Conservation (phyloP, 2,329 filamentous ascomycete genomes). For the Sclerotiophoma versabilis region DNA sequence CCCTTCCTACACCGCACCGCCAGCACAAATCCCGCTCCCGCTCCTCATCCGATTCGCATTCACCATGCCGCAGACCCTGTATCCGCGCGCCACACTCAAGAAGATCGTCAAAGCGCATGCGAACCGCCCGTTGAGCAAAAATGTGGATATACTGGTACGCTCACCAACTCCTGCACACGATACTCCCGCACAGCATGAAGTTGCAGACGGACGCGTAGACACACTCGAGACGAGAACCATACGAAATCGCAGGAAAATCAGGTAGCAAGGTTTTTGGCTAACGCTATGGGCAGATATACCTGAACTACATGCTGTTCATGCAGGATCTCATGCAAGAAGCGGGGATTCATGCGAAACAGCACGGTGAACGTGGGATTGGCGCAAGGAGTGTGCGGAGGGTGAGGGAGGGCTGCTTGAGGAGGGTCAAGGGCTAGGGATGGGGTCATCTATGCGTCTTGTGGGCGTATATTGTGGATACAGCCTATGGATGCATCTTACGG, state of each 20-base stretch:
- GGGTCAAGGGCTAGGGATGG: constrained; percentile 40
- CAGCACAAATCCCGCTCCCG: not conserved
- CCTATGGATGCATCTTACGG: too few species aligned
- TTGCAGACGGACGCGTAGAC: too few species aligned
- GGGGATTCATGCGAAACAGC: constrained; percentile 75
- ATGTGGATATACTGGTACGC: constrained; percentile 81
- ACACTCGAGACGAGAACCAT: too few species aligned
- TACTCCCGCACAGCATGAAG: too few species aligned
- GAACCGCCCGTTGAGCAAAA: constrained; percentile 79
- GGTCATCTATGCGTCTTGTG: not conserved
- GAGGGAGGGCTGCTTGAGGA: constrained; percentile 63
- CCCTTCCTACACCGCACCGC: not conserved
- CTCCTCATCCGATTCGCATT: too few species aligned
- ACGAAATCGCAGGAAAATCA: too few species aligned
- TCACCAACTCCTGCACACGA: not conserved
- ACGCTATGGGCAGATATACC: constrained; percentile 69
- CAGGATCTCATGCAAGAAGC: constrained; percentile 80
- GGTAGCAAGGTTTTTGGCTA: too few species aligned
- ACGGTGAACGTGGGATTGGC: constrained; percentile 76
- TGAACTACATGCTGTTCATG: constrained; percentile 85
- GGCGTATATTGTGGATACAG: too few species aligned
- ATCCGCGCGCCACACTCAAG: constrained; percentile 83
- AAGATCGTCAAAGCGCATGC: constrained; percentile 91
- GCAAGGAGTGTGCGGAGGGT: constrained; percentile 79
- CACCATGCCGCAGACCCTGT: constrained; percentile 74